These are phyloP conservation scores for Clarireedia hainanense DNA, from an alignment of 2,329 filamentous ascomycete species.

Conservation along the genomic window DNA sequence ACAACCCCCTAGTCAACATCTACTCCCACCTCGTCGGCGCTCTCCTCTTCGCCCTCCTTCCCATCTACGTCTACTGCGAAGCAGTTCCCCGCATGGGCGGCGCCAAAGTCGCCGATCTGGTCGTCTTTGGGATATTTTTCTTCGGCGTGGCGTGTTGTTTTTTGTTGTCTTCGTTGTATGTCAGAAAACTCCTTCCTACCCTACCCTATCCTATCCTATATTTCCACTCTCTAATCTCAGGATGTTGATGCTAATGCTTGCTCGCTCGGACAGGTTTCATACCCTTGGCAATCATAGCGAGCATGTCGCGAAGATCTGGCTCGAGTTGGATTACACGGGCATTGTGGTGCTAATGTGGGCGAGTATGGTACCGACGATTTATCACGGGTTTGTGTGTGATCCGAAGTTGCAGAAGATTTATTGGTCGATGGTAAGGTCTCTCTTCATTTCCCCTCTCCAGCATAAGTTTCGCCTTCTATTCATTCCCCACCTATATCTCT, in stretches of 20 bases:
- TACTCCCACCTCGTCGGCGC: constrained; percentile 39
- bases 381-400: constrained; percentile 36
- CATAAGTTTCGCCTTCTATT: too few relatives aligned
- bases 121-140: constrained; percentile 34
- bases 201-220: background rate
- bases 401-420: constrained; percentile 28
- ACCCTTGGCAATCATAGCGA: constrained; percentile 34
- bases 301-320: constrained; percentile 28
- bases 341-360: constrained; percentile 34
- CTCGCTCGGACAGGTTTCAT: constrained; percentile 20
- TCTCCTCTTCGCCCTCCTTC: constrained; percentile 26
- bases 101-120: constrained; percentile 28
- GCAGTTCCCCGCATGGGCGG: constrained; percentile 28
- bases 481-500: too few relatives aligned
- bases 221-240: background rate
- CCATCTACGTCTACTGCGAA: constrained; percentile 25
- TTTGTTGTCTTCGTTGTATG: constrained; percentile 30
- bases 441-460: constrained; percentile 5
- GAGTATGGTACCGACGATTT: constrained; percentile 34
- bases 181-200: background rate
- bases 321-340: constrained; percentile 32
- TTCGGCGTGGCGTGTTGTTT: constrained; percentile 32
- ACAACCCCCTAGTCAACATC: constrained; percentile 23
- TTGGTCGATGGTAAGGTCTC: constrained; percentile 30
- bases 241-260: background rate